These are phyloP conservation scores for Dalechampia spathulata DNA, from an alignment of 441 rosid species.

Conservation along the genomic window DNA sequence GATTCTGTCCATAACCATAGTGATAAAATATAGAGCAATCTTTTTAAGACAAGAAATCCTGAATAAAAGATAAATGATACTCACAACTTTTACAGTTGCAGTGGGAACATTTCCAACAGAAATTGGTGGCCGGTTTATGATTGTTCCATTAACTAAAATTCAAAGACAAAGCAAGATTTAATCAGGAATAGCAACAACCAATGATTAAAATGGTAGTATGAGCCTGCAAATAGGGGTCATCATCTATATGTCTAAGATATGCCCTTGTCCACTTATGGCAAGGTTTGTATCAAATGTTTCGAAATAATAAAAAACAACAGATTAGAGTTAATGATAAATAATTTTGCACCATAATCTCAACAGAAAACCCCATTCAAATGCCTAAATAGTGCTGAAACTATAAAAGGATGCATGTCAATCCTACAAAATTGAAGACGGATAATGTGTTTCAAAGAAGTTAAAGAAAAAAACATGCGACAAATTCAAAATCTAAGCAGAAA, in stretches of 20 bases:
- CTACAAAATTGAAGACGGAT: neutral
- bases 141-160: conserved; percentile 62
- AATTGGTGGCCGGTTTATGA: conserved; percentile 57
- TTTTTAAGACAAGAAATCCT: conserved; percentile 1
- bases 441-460: neutral
- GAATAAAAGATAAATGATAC: conserved; percentile 25
- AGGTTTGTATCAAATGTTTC: neutral
- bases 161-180: conserved; percentile 16
- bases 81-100: conserved; percentile 89
- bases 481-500: conserved; percentile 7
- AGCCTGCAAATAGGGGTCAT: neutral
- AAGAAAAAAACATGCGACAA: neutral
- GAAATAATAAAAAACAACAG: conserved; percentile 3
- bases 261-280: neutral
- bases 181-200: conserved; percentile 16
- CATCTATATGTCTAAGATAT: conserved; percentile 1
- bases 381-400: conserved; percentile 6
- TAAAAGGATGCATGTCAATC: neutral
- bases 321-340: conserved; percentile 8
- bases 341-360: neutral
- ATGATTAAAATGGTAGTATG: conserved; percentile 2
- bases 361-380: neutral
- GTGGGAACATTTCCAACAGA: conserved; percentile 66
- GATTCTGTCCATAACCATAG: conserved; percentile 6
- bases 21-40: no score